phyloP scores from a whole-genome alignment of 495 filamentous ascomycete species.

The Lophiotrema nucula region DNA sequence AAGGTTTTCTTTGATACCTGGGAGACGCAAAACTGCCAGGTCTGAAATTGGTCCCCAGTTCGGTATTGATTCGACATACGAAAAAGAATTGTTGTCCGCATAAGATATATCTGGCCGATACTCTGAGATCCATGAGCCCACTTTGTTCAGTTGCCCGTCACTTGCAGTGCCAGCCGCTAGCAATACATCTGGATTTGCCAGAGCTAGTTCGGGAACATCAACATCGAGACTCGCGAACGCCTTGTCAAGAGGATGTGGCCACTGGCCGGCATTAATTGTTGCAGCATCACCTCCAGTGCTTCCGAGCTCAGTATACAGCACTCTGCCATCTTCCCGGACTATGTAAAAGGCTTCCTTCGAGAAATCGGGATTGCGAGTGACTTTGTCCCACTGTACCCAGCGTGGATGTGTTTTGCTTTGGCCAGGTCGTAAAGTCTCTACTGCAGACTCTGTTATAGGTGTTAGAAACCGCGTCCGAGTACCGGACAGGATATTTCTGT shows the following conservation, averaged over 20 bases:
- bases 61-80: constrained; percentile 58
- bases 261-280: constrained; percentile 50
- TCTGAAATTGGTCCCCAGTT: constrained; percentile 86
- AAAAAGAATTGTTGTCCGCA: constrained; percentile 38
- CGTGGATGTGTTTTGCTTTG: constrained; percentile 26
- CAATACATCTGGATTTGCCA: constrained; percentile 66
- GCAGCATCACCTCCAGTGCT: constrained; percentile 22
- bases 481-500: constrained; percentile 27
- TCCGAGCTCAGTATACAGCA: constrained; percentile 49
- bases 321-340: constrained; percentile 55
- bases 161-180: constrained; percentile 78
- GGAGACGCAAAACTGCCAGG: constrained; percentile 48
- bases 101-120: background rate
- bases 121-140: constrained; percentile 23
- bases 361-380: constrained; percentile 13
- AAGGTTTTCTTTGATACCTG: constrained; percentile 5
- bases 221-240: constrained; percentile 60
- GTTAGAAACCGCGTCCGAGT: background rate
- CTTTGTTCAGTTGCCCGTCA: constrained; percentile 51
- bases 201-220: constrained; percentile 39
- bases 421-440: constrained; percentile 2
- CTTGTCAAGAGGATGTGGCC: constrained; percentile 61
- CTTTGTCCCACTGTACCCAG: constrained; percentile 41
- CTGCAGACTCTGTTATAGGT: background rate
- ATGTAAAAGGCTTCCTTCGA: constrained; percentile 39